phyloP scores from a whole-genome alignment of 2,329 filamentous ascomycete species.

The Microsporum canis region DNA sequence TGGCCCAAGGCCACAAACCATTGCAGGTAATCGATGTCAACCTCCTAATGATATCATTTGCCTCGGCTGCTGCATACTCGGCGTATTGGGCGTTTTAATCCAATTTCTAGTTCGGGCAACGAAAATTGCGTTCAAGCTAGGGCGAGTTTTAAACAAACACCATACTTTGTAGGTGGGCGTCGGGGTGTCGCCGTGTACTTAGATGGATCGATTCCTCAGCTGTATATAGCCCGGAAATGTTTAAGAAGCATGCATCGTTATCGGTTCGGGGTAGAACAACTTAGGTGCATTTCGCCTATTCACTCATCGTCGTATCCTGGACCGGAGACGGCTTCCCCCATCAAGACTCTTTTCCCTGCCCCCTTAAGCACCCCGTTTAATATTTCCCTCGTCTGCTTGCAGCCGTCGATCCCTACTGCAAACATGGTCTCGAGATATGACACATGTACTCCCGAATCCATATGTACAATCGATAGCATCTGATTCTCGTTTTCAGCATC shows the following conservation, averaged over 20 bases:
- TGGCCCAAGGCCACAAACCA: too few species aligned
- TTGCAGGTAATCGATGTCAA: too few species aligned
- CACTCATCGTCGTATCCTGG: background rate
- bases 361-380: constrained; percentile 66
- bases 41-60: too few species aligned
- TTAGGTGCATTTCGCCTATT: background rate
- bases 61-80: too few species aligned
- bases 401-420: constrained; percentile 82
- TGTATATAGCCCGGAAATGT: background rate
- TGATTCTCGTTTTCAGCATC: constrained; percentile 27
- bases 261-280: too few species aligned
- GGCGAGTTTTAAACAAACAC: background rate
- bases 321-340: constrained; percentile 10
- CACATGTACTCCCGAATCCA: constrained; percentile 81
- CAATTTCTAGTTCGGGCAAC: too few species aligned
- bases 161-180: background rate
- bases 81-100: too few species aligned
- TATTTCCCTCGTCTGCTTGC: constrained; percentile 70
- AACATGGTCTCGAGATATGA: constrained; percentile 78
- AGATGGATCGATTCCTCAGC: background rate
- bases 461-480: constrained; percentile 64
- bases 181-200: background rate
- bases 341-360: constrained; percentile 14
- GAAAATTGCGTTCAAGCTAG: background rate
- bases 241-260: too few species aligned